Base-by-base conservation (phyloP, 306 rosid genomes). In the Prinsepia uniflora region DNA sequence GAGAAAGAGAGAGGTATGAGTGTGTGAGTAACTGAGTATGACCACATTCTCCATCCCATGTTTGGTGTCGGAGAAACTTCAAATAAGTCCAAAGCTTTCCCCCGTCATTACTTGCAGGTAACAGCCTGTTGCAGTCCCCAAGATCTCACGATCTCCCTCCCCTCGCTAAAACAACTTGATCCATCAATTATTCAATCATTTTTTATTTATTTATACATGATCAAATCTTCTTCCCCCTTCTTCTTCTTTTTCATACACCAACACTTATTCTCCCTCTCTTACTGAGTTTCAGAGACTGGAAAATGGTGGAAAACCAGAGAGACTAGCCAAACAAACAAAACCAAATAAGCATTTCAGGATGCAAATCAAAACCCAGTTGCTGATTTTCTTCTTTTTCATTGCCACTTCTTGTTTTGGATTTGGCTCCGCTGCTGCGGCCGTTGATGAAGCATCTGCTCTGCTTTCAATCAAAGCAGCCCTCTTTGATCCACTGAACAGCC, bases 51-150 rank as follows among this genome's bases (percentile, higher is more conserved):
- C 72, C 7, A 7, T 82, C 79, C 92, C 96, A 91, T 89, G 91
- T 91, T 82, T 86, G 68, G 74, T 91, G 97, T 91, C 87, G 91
- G 90, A 83, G 85, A 82, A 86, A 81, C 84, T 89, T 78, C 84
- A 81, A 84, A 82, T 83, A 83, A 81, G 60, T 82, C 87, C 96
- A 91, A 89, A 86, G 66, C 81, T 66, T 57, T 79, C 77, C 77
- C 77, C 82, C 54, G 83, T 83, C 84, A 84, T 77, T 84, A 79
- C 57, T 55, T 76, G 68, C 81, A 70, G 67, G 73, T 71, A 79
- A 75, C 82, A 88, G 83, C 87, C 87, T 80, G 83, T 72, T 78
- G 68, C 79, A 73, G 75, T 85, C 72, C 74, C 78, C 81, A 71
- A 85, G 72, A 84, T 81, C 84, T 85, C 79, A 84, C 81, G 75